Conservation (phyloP, 768 basidiomycete genomes). For the Dioszegia hungarica region DNA sequence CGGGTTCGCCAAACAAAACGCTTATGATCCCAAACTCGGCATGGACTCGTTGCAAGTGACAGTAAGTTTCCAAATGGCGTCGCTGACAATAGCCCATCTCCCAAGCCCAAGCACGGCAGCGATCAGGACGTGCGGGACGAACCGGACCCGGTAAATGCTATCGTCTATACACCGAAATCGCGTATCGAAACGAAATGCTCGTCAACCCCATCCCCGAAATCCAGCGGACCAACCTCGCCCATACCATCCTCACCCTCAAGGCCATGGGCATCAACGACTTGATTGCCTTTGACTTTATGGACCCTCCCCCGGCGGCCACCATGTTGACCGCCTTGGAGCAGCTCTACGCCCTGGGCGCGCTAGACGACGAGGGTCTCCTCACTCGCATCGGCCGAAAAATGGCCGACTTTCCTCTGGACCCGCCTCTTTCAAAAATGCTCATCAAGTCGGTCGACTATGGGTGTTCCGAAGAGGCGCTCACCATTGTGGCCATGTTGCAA, state of each 20-base stretch:
- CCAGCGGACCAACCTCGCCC: slow-evolving; percentile 78
- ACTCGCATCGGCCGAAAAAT: slow-evolving; percentile 95
- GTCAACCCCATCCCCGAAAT: slow-evolving; percentile 97
- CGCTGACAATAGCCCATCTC: slow-evolving; percentile 66
- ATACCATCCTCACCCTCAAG: slow-evolving; percentile 90
- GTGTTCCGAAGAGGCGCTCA: slow-evolving; percentile 96
- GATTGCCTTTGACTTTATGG: slow-evolving; percentile 98
- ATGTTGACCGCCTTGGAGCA: slow-evolving; percentile 94
- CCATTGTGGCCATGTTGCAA: slow-evolving; percentile 94
- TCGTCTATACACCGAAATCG: slow-evolving; percentile 94
- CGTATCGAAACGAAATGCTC: slow-evolving; percentile 97
- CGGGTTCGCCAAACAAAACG: slow-evolving; percentile 97
- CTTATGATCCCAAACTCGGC: slow-evolving; percentile 91
- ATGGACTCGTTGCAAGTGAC: slow-evolving; percentile 99
- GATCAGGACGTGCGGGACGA: slow-evolving; percentile 91
- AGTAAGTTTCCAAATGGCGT: slow-evolving; percentile 43
- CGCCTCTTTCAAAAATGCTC: slow-evolving; percentile 91
- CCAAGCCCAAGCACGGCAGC: slow-evolving; percentile 93
- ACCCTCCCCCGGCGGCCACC: slow-evolving; percentile 92
- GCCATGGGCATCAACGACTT: slow-evolving; percentile 99
- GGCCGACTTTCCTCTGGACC: slow-evolving; percentile 99
- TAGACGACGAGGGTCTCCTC: slow-evolving; percentile 93
- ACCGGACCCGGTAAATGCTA: slow-evolving; percentile 99
- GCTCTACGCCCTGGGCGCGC: slow-evolving; percentile 87
- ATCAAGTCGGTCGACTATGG: slow-evolving; percentile 96